These are phyloP conservation scores for Vitis amurensis DNA, from an alignment of 164 flowering plant species.

Conservation along the genomic window DNA sequence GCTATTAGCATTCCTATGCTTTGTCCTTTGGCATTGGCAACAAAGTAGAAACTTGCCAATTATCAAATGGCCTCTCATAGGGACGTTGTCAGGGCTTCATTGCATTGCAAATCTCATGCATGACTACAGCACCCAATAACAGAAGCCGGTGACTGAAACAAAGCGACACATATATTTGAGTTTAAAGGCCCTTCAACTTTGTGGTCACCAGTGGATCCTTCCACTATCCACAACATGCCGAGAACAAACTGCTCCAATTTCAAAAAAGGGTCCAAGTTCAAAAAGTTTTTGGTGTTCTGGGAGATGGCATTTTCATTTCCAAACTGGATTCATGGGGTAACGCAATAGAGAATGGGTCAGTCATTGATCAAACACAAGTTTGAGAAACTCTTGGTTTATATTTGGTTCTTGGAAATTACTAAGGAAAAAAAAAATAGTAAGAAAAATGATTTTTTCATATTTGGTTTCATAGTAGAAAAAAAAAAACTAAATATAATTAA, in stretches of 20 bases:
- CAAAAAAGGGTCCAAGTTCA: no score
- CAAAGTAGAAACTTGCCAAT: neutral
- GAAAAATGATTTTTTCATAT: no score
- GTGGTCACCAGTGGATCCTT: neutral
- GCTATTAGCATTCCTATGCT: neutral
- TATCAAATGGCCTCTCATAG: slow-evolving; percentile 5
- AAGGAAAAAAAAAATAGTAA: no score
- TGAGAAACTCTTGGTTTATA: neutral
- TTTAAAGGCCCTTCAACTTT: slow-evolving; percentile 10
- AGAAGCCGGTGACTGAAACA: neutral
- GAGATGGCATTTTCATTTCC: slow-evolving; percentile 12
- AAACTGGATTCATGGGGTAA: slow-evolving; percentile 30
- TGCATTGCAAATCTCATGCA: neutral
- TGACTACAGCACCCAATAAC: neutral
- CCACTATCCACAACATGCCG: neutral
- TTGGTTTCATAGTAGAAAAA: no score
- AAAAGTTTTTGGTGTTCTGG: slow-evolving; percentile 5
- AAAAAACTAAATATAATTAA: no score
- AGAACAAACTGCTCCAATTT: no score
- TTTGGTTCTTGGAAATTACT: no score
- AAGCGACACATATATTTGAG: neutral
- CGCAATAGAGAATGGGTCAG: slow-evolving; percentile 15
- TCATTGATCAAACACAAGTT: slow-evolving; percentile 6
- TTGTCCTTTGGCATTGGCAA: neutral
- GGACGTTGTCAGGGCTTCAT: slow-evolving; percentile 4